These are phyloP conservation scores for Tolypocladium album DNA, from an alignment of 2,329 filamentous ascomycete genomes.

Conservation along the genomic window DNA sequence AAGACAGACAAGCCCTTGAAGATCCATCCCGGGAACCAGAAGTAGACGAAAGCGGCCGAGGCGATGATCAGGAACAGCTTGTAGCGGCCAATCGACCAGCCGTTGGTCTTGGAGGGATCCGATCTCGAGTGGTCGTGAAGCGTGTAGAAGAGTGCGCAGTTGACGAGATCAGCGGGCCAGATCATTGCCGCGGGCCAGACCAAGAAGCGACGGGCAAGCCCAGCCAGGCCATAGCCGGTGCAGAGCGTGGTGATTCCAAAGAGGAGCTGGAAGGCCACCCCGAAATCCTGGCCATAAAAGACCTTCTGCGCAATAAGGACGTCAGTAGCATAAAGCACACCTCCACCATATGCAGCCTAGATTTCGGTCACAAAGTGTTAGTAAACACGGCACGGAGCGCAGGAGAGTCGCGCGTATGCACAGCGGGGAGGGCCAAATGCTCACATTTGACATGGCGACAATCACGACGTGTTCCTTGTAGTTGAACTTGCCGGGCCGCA, in stretches of 20 bases:
- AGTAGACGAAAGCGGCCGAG: slow-evolving; percentile 39
- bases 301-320: slow-evolving; percentile 37
- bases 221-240: slow-evolving; percentile 47
- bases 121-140: slow-evolving; percentile 33
- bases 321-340: slow-evolving; percentile 45
- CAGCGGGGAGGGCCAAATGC: slow-evolving; percentile 8
- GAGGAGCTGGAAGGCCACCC: slow-evolving; percentile 43
- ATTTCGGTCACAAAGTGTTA: background rate
- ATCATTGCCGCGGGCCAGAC: slow-evolving; percentile 46
- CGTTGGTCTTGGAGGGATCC: slow-evolving; percentile 39
- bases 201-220: slow-evolving; percentile 41
- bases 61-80: slow-evolving; percentile 50
- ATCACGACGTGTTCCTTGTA: slow-evolving; percentile 52
- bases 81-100: slow-evolving; percentile 56
- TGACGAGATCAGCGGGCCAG: slow-evolving; percentile 45
- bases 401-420: background rate
- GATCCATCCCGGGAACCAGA: slow-evolving; percentile 53
- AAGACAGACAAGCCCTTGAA: slow-evolving; percentile 53
- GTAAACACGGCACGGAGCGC: background rate
- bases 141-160: slow-evolving; percentile 39
- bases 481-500: slow-evolving; percentile 48
- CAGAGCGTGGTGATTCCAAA: slow-evolving; percentile 43
- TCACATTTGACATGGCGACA: slow-evolving; percentile 53
- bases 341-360: slow-evolving; percentile 46
- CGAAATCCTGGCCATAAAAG: slow-evolving; percentile 46